Conservation (phyloP, 2,329 filamentous ascomycete genomes). For the Alternaria gansuensis region DNA sequence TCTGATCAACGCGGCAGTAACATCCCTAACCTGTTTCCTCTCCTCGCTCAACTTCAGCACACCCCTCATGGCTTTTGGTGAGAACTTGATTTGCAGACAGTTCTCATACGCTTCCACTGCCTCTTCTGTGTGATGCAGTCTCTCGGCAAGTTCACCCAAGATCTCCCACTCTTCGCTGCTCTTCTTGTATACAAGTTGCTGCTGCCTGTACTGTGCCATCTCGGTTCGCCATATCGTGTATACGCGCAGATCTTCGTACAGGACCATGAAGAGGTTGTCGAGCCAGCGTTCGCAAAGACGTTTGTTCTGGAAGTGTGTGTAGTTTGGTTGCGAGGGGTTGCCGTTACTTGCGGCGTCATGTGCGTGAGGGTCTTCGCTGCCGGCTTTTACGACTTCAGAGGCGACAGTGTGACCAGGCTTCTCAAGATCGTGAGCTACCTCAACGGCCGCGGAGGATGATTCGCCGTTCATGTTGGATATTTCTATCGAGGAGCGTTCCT, state of each 20-base stretch:
- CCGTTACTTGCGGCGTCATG: conserved; percentile 60
- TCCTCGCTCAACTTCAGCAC: conserved; percentile 82
- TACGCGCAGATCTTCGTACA: conserved; percentile 96
- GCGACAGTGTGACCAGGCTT: conserved; percentile 82
- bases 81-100: conserved; percentile 88
- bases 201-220: conserved; percentile 92
- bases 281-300: conserved; percentile 97
- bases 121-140: conserved; percentile 90
- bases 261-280: conserved; percentile 98
- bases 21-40: conserved; percentile 79
- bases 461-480: conserved; percentile 44
- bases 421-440: conserved; percentile 63
- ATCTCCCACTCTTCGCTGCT: conserved; percentile 98
- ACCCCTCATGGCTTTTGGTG: conserved; percentile 88
- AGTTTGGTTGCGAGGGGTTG: conserved; percentile 66
- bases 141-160: conserved; percentile 87
- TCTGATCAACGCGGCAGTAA: conserved; percentile 84
- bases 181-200: conserved; percentile 96
- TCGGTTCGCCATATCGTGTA: conserved; percentile 99
- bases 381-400: conserved; percentile 78
- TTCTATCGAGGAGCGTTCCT: conserved; percentile 28
- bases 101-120: conserved; percentile 91
- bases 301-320: conserved; percentile 96
- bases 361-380: conserved; percentile 66
- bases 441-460: conserved; percentile 38